Base-by-base conservation (phyloP, 768 basidiomycete genomes). In the Filobasidium floriforme region DNA sequence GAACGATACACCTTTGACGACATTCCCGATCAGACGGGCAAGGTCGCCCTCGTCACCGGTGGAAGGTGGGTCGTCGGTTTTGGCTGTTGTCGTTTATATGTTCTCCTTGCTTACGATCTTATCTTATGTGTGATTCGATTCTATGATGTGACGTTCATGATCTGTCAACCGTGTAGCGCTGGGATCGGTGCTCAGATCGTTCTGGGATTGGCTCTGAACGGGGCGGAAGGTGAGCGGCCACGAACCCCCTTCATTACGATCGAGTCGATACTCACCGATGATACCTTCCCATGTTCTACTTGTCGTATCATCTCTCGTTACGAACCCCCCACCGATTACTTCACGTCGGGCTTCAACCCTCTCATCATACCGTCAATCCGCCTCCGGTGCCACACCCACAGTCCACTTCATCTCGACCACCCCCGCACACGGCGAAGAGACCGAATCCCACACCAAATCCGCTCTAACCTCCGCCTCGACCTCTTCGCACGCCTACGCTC, bases 11-110 rank as follows among this genome's bases (percentile, higher is more conserved):
- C 70, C 55, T 62, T 71, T 40, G 70, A 75, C 41, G 83, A 84
- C 62, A 76, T 84, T 18, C 77, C 80, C n/a, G 81, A 84, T 71
- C 75, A 84, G 4, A 77, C 72, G 0, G 83, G 82, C 22, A 82
- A 81, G 66, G 81, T 83, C 1, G 81, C 78, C 0, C 71, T 85
- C 22, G 82, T 84, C 37, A 83, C 82, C 0, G 84, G 84, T 12
- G 83, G 83, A 62, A 18, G 18, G 46, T 49, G 5, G 22, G 46
- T 49, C 18, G 5, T 49, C 22, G 2, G 46, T 4, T 49, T 12
- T 44, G 43, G 43, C 19, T 44, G 43, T 10, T 44, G 10, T 44
- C 10, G 43, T 10, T 44, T 44, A 44, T 44, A 10, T 19, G 10
- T 44, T 44, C 43, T 44, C 43, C 43, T 19, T 44, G 10, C 43